A percentile compares a stretch with the other conserved stretches of the same genome.
phyloP scores from a whole-genome alignment of 2,329 filamentous ascomycete genomes.

The Neopestalotiopsis sp. region DNA sequence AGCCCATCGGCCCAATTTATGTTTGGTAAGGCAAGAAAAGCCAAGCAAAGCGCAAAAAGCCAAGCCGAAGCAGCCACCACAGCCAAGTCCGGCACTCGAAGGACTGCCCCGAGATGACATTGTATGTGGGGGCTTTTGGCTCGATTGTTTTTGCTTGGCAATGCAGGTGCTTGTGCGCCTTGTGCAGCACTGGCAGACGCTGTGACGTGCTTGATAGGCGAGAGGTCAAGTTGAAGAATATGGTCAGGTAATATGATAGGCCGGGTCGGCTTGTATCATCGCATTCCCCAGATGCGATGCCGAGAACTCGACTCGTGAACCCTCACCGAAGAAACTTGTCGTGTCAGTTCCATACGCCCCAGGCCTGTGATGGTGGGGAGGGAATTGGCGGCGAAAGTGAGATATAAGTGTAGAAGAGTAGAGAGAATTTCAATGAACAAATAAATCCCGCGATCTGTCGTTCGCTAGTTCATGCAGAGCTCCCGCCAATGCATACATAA shows the following conservation, averaged over 20 bases:
- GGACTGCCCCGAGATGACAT: neutral
- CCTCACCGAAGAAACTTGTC: neutral
- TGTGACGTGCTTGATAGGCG: slow-evolving; percentile 1
- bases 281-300: neutral
- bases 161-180: neutral
- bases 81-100: neutral
- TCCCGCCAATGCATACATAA: slow-evolving; percentile 1
- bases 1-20: neutral
- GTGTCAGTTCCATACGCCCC: neutral
- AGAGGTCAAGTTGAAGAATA: neutral
- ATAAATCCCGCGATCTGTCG: neutral
- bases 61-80: neutral
- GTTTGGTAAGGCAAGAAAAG: neutral
- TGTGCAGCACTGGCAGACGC: neutral
- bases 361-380: neutral
- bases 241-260: neutral
- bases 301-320: neutral
- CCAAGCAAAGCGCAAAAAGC: no score
- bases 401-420: neutral
- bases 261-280: neutral
- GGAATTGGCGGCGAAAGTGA: neutral
- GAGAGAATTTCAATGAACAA: neutral
- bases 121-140: neutral
- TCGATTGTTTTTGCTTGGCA: slow-evolving; percentile 2
- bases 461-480: neutral